These are phyloP conservation scores for Nannizziopsis arthrosporioides DNA, from an alignment of 2,329 filamentous ascomycete species.

Conservation along the genomic window DNA sequence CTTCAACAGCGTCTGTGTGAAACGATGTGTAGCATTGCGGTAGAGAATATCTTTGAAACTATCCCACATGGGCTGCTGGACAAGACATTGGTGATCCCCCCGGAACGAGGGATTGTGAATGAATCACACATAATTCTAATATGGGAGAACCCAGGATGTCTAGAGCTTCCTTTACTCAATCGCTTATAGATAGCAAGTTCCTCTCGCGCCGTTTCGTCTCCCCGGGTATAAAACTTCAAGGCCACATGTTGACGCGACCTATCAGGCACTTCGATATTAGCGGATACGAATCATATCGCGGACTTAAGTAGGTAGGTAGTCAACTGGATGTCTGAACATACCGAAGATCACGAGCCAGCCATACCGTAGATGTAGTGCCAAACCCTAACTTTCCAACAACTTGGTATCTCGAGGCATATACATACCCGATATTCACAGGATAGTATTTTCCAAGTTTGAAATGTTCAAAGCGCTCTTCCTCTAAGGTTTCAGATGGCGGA, in stretches of 20 bases:
- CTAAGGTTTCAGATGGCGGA: neutral
- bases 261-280: slow-evolving; percentile 9
- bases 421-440: slow-evolving; percentile 19
- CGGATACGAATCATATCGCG: slow-evolving; percentile 1
- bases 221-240: slow-evolving; percentile 20
- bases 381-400: slow-evolving; percentile 24
- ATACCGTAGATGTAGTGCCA: slow-evolving; percentile 22
- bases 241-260: slow-evolving; percentile 18
- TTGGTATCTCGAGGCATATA: slow-evolving; percentile 22
- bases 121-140: slow-evolving; percentile 24
- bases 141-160: slow-evolving; percentile 21
- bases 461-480: neutral
- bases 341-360: slow-evolving; percentile 23
- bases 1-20: slow-evolving; percentile 31
- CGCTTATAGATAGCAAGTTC: slow-evolving; percentile 24
- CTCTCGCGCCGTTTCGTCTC: slow-evolving; percentile 13
- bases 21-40: slow-evolving; percentile 28
- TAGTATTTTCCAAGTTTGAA: neutral
- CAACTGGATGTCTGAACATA: slow-evolving; percentile 16
- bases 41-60: slow-evolving; percentile 31
- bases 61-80: slow-evolving; percentile 31
- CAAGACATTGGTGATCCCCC: slow-evolving; percentile 24
- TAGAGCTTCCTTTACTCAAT: slow-evolving; percentile 19
- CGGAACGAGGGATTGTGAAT: slow-evolving; percentile 23
- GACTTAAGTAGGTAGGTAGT: no score